Evolutionary conservation across 179 eudicot genomes (phyloP), one percentile per base, ranked within the genome.

Genomic region (Amaranthus tricolor): DNA sequence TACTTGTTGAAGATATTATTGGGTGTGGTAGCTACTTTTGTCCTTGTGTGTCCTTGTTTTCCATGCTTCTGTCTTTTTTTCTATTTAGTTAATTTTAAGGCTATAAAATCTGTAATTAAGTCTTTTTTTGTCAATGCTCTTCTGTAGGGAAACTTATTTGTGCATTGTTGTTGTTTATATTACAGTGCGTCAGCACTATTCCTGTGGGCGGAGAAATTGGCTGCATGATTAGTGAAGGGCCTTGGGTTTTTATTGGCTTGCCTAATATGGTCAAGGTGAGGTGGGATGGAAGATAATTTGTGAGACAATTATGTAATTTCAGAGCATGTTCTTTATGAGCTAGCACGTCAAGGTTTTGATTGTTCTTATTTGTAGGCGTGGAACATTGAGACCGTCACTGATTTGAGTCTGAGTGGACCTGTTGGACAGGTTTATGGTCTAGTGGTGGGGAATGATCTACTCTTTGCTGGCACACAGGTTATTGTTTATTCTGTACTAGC

Each of bases 181-280:
- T 56, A 17, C 84, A 95, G 99, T 88, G 93, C 80, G 83, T 84
- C 62, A 88, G 82, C 20, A 85, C 85, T 64, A 80, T 85, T 54
- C 86, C 80, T 78, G 61, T 93, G 85, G 89, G 92, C 9, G 91
- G 90, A 51, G 93, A 90, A 84, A 82, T 96, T 50, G 98, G 98
- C 14, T 93, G 92, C 73, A 84, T 96, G 96, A 88, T 96, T 71
- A 96, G 89, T 76, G 99, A 96, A 88, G 99, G 99, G 14, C 98
- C 97, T 76, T 95, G 96, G 95, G 81, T 95, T 15, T 95, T 93
- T 79, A 90, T 89, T 58, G 98, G 98, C 77, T 63, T 89, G 73
- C 88, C 90, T 14, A 89, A 96, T 84, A 76, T 87, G 82, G 99
- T 96, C 78, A 96, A 93, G 97, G 99, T 95, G 70, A 83, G 86